Evolutionary conservation across 1,284 basidiomycete species (phyloP), one percentile per base, ranked within the genome.

Genomic region (Pisolithus thermaeus): DNA sequence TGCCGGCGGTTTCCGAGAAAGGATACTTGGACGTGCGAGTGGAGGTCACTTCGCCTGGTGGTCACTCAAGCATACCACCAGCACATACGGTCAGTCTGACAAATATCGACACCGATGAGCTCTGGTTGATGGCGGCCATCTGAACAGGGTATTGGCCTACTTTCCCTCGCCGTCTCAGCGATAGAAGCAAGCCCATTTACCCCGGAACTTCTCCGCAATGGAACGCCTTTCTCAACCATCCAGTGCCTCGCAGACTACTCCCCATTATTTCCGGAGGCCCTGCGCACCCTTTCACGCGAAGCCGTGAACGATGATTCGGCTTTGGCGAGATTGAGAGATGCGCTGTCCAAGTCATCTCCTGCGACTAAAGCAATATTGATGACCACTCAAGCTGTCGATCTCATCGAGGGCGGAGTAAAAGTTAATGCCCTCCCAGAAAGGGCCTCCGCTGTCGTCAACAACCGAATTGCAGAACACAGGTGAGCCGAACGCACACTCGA

Each of bases 301-400:
- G 54, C 54, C 8, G 30, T 47, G 14, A 52, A 37, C 1, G 43
- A 52, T 28, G 64, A 66, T 32, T 14, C 39, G 36, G 75, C 75
- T 9, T 59, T 80, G 37, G 56, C 59, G 14, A 54, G 62, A 38
- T 69, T 84, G 18, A 74, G 76, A 49, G 60, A 66, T 23, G 57
- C 64, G 25, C 56, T 82, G 23, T 61, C 73, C 4, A 27, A 52
- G 37, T 52, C 66, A 12, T 66, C 76, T 44, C 62, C 62, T 6
- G 38, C 64, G 4, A 62, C 71, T 49, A 69, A 69, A 42, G 74
- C 73, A 52, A 59, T 80, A 22, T 68, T 84, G 16, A 72, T 76
- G 30, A 90, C 85, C 2, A 87, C 86, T 0, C 84, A 87, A 61
- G 87, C 88, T 1, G 74, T 83, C 37, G 84, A 83, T 59, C 56